Percentiles rank a stretch among this genome's conserved stretches.
phyloP scores from a whole-genome alignment of 2,329 filamentous ascomycete species.

The Fusarium bulbicola region DNA sequence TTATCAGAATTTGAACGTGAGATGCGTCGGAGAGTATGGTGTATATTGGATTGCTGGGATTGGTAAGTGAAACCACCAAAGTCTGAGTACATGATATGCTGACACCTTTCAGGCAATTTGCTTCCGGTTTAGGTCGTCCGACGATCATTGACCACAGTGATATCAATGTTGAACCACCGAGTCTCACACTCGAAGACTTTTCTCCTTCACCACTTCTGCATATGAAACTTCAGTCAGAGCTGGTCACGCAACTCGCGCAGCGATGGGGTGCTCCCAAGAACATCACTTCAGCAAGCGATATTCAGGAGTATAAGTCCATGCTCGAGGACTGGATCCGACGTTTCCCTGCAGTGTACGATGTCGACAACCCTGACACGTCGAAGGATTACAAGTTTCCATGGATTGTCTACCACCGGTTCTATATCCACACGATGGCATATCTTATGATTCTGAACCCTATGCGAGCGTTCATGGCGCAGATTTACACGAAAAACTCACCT shows the following conservation, averaged over 20 bases:
- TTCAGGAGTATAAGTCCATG: conserved; percentile 43
- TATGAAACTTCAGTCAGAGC: conserved; percentile 50
- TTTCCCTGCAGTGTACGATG: conserved; percentile 52
- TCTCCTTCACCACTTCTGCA: conserved; percentile 46
- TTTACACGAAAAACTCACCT: conserved; percentile 39
- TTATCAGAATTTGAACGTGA: conserved; percentile 48
- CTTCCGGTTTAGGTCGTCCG: conserved; percentile 45
- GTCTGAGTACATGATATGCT: background rate
- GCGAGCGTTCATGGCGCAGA: conserved; percentile 55
- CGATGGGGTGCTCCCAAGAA: conserved; percentile 44
- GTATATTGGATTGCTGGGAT: conserved; percentile 49
- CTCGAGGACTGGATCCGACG: conserved; percentile 53
- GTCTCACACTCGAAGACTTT: conserved; percentile 46
- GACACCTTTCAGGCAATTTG: conserved; percentile 46
- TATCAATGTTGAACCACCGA: conserved; percentile 46
- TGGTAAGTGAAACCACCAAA: conserved; percentile 38
- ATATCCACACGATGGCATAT: conserved; percentile 55
- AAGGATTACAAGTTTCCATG: conserved; percentile 53
- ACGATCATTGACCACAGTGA: conserved; percentile 48
- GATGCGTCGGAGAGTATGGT: conserved; percentile 49
- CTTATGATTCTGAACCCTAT: conserved; percentile 58
- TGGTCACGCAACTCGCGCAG: conserved; percentile 41
- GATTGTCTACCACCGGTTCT: conserved; percentile 55
- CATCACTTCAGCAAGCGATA: conserved; percentile 41
- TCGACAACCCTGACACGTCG: conserved; percentile 52